Evolutionary conservation across 805 yeast genomes (phyloP).

Genomic region (Candida sphagnicola): DNA sequence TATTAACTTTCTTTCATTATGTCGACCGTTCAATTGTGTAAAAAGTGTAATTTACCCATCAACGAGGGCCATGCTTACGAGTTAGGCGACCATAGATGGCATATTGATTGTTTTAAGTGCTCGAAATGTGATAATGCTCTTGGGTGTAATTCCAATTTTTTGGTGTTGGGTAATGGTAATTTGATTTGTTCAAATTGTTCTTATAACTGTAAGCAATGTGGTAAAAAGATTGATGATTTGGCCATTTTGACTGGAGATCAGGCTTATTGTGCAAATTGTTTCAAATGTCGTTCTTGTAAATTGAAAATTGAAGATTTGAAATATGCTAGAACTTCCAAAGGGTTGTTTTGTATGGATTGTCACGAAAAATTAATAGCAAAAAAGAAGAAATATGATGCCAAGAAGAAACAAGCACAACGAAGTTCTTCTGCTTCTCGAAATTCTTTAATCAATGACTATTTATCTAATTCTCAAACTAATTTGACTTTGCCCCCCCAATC

Average conservation of each 20-base stretch:
- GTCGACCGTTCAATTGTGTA: slow-evolving; percentile 25
- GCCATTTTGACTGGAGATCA: slow-evolving; percentile 94
- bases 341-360: slow-evolving; percentile 88
- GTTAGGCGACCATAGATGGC: slow-evolving; percentile 94
- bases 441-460: slow-evolving; percentile 2
- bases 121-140: slow-evolving; percentile 74
- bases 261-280: slow-evolving; percentile 89
- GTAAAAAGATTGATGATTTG: slow-evolving; percentile 82
- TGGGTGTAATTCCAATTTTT: slow-evolving; percentile 84
- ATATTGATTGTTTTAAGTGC: slow-evolving; percentile 86
- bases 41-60: slow-evolving; percentile 46
- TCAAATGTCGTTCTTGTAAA: slow-evolving; percentile 85
- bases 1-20: not conserved
- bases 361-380: slow-evolving; percentile 79
- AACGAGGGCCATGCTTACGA: slow-evolving; percentile 94
- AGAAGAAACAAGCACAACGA: slow-evolving; percentile 30
- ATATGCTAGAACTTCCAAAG: slow-evolving; percentile 91
- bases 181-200: slow-evolving; percentile 88
- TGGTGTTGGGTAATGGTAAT: slow-evolving; percentile 90
- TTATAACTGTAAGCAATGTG: slow-evolving; percentile 84
- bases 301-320: slow-evolving; percentile 80
- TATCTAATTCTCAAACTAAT: slow-evolving; percentile 3
- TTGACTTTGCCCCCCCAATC: not conserved
- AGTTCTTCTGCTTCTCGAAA: slow-evolving; percentile 11
- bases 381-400: slow-evolving; percentile 59